Percentiles rank a stretch among this genome's conserved stretches.
Evolutionary conservation across 192 early-diverging fungal genomes (phyloP).

Genomic region (Umbelopsis vinacea): DNA sequence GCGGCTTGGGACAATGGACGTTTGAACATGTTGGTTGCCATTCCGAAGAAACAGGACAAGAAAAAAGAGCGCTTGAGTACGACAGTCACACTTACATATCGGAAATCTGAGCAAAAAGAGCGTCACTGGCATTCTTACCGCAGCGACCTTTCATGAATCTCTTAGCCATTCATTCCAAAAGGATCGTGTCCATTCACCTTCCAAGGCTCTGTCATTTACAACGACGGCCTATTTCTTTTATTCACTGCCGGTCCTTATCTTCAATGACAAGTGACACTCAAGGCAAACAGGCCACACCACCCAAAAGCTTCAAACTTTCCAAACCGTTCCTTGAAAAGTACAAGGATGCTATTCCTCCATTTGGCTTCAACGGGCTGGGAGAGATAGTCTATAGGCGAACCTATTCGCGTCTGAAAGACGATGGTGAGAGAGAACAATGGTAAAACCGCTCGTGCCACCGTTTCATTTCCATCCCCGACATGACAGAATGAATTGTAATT

Average conservation of each 20-base stretch:
- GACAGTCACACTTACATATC: neutral
- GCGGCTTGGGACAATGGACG: neutral
- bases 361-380: conserved; percentile 56
- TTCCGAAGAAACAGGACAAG: neutral
- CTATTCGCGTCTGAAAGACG: conserved; percentile 46
- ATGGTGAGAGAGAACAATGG: conserved; percentile 44
- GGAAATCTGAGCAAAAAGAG: too few species aligned
- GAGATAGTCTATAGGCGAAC: conserved; percentile 54
- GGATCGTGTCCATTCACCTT: neutral
- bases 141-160: neutral
- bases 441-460: neutral
- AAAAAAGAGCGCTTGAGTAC: neutral
- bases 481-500: neutral
- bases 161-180: neutral
- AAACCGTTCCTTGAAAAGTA: conserved; percentile 25
- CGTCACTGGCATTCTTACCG: neutral
- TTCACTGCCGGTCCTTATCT: neutral
- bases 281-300: neutral
- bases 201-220: neutral
- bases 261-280: conserved; percentile 4
- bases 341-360: conserved; percentile 37
- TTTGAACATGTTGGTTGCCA: neutral
- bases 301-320: conserved; percentile 21
- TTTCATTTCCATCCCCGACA: neutral
- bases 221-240: neutral